A percentile compares a stretch with the other conserved stretches of the same genome.
These are phyloP conservation scores for Escallonia herrerae DNA, from an alignment of 129 eudicot genomes.

Conservation along the genomic window DNA sequence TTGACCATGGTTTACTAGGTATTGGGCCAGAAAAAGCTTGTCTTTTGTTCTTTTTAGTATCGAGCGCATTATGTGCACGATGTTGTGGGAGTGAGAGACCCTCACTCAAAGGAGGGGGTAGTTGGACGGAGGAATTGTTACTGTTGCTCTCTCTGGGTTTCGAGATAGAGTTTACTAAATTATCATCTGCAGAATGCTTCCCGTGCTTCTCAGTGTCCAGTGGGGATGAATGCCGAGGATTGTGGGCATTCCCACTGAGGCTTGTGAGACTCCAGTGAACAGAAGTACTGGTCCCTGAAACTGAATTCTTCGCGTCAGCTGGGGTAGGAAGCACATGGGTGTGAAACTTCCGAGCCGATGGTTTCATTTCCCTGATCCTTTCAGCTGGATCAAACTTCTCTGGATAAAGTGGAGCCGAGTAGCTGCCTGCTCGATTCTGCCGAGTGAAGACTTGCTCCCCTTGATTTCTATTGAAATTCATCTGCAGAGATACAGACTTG, in stretches of 20 bases:
- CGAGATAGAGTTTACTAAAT: slow-evolving; percentile 15
- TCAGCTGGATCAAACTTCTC: slow-evolving; percentile 59
- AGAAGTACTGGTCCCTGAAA: slow-evolving; percentile 30
- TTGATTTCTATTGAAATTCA: slow-evolving; percentile 25
- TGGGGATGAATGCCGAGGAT: slow-evolving; percentile 38
- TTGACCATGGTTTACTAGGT: slow-evolving; percentile 46
- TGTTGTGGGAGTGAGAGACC: slow-evolving; percentile 29
- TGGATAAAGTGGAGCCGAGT: slow-evolving; percentile 67
- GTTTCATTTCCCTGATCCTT: slow-evolving; percentile 37
- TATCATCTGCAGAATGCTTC: slow-evolving; percentile 32
- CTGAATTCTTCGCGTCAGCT: slow-evolving; percentile 41
- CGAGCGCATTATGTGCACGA: slow-evolving; percentile 34
- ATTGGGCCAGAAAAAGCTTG: slow-evolving; percentile 75
- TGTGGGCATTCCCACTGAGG: slow-evolving; percentile 24
- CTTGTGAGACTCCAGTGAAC: slow-evolving; percentile 28
- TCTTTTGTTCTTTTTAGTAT: slow-evolving; percentile 44
- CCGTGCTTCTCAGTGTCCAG: slow-evolving; percentile 39
- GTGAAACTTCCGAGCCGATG: slow-evolving; percentile 37
- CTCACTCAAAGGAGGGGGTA: slow-evolving; percentile 49
- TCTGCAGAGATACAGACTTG: slow-evolving; percentile 30
- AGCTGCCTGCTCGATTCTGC: slow-evolving; percentile 38
- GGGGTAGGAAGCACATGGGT: slow-evolving; percentile 81
- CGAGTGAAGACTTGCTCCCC: slow-evolving; percentile 36
- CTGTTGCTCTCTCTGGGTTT: slow-evolving; percentile 28
- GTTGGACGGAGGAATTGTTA: slow-evolving; percentile 35